Percentiles rank a stretch among this genome's conserved stretches.
These are phyloP conservation scores for Aspergillus fijiensis DNA, from an alignment of 2,329 filamentous ascomycete genomes.

Conservation along the genomic window DNA sequence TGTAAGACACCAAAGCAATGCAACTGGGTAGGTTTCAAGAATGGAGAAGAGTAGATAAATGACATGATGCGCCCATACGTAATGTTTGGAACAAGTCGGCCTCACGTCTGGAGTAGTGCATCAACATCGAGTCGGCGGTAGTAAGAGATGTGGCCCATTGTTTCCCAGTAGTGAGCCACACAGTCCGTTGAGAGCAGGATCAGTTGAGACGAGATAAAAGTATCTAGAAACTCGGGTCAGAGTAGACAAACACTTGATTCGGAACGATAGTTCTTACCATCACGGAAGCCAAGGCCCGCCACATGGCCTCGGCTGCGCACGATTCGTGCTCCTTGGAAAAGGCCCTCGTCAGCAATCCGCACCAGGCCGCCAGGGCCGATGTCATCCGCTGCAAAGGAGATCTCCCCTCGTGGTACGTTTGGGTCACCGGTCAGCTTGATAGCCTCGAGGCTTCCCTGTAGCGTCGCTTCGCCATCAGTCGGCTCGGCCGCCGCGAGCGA, in stretches of 20 bases:
- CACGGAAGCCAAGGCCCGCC: constrained; percentile 67
- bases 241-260: constrained; percentile 11
- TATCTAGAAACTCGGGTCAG: constrained; percentile 22
- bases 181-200: constrained; percentile 75
- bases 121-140: constrained; percentile 47
- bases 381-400: constrained; percentile 77
- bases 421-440: constrained; percentile 91
- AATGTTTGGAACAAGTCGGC: not conserved
- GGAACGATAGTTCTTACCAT: constrained; percentile 56
- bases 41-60: not conserved
- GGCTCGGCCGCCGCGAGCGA: constrained; percentile 44
- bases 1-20: not conserved
- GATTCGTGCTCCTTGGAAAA: constrained; percentile 71
- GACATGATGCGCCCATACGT: constrained; percentile 14
- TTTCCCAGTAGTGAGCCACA: constrained; percentile 79
- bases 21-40: not conserved
- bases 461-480: constrained; percentile 45
- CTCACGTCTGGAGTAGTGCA: constrained; percentile 33
- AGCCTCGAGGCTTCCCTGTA: constrained; percentile 71
- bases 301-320: constrained; percentile 77
- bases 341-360: constrained; percentile 61
- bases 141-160: constrained; percentile 48
- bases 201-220: constrained; percentile 71
- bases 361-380: constrained; percentile 67
- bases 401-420: constrained; percentile 83